phyloP scores from a whole-genome alignment of 768 basidiomycete species.

The Clavaria fumosa region DNA sequence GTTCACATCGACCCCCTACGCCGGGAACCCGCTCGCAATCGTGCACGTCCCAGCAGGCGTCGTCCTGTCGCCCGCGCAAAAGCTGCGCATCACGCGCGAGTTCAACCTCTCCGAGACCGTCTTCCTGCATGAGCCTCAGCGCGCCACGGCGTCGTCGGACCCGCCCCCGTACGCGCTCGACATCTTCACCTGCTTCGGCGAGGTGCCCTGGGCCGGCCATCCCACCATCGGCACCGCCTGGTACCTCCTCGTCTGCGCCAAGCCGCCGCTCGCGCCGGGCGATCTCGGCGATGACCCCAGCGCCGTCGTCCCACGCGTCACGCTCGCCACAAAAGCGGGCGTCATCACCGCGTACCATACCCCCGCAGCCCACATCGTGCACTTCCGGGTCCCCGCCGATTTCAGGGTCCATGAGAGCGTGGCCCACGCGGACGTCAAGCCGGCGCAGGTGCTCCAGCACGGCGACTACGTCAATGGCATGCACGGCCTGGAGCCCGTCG shows the following conservation, averaged over 20 bases:
- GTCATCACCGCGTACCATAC: slow-evolving; percentile 20
- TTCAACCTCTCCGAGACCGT: slow-evolving; percentile 37
- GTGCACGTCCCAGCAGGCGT: slow-evolving; percentile 21
- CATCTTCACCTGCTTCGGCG: slow-evolving; percentile 25
- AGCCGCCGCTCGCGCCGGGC: no score
- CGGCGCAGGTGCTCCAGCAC: slow-evolving; percentile 16
- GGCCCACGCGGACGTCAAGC: slow-evolving; percentile 15
- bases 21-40: slow-evolving; percentile 31
- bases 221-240: slow-evolving; percentile 30
- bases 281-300: slow-evolving; percentile 1
- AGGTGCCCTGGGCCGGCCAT: slow-evolving; percentile 32
- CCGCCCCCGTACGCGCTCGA: slow-evolving; percentile 22
- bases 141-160: slow-evolving; percentile 11
- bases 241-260: slow-evolving; percentile 24
- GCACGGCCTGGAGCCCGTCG: slow-evolving; percentile 21
- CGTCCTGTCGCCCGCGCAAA: slow-evolving; percentile 21
- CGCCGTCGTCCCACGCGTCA: slow-evolving; percentile 12
- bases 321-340: slow-evolving; percentile 29
- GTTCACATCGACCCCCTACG: slow-evolving; percentile 25
- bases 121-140: slow-evolving; percentile 23
- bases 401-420: slow-evolving; percentile 25
- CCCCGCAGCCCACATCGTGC: slow-evolving; percentile 12
- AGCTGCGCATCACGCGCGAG: slow-evolving; percentile 29
- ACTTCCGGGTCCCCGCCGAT: slow-evolving; percentile 25
- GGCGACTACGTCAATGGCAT: slow-evolving; percentile 21